phyloP scores from a whole-genome alignment of 75 land plant species.

The Azolla pinnata region DNA sequence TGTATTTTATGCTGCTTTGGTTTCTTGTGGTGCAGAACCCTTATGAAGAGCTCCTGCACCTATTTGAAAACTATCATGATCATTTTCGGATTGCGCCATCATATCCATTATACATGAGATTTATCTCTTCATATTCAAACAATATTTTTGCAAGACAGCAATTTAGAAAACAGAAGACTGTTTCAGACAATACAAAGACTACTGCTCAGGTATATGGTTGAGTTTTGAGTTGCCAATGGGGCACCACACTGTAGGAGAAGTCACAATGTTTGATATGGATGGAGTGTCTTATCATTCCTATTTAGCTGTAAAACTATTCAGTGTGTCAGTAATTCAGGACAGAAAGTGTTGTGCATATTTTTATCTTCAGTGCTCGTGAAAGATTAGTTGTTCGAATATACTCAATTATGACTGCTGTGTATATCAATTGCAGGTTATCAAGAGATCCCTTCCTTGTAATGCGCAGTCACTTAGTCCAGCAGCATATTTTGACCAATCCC shows the following conservation, averaged over 20 bases:
- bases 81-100: slow-evolving; percentile 54
- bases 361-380: slow-evolving; percentile 1
- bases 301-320: no score
- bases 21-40: slow-evolving; percentile 49
- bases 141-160: slow-evolving; percentile 72
- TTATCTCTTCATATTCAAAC: slow-evolving; percentile 79
- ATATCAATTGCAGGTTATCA: slow-evolving; percentile 74
- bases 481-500: slow-evolving; percentile 86
- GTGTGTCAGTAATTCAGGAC: no score
- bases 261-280: no score
- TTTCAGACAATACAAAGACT: slow-evolving; percentile 46
- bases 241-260: no score
- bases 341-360: neutral
- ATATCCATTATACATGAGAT: slow-evolving; percentile 44
- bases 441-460: slow-evolving; percentile 70
- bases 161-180: slow-evolving; percentile 36
- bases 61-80: slow-evolving; percentile 72
- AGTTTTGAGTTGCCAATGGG: no score
- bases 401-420: neutral
- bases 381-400: neutral
- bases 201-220: slow-evolving; percentile 49
- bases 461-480: slow-evolving; percentile 94
- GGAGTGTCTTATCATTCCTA: no score
- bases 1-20: slow-evolving; percentile 5
- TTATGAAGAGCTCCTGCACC: slow-evolving; percentile 61